Percentiles rank a stretch among this genome's conserved stretches.
phyloP scores from a whole-genome alignment of 2,329 filamentous ascomycete species.

The Neophaeococcomyces aloes region DNA sequence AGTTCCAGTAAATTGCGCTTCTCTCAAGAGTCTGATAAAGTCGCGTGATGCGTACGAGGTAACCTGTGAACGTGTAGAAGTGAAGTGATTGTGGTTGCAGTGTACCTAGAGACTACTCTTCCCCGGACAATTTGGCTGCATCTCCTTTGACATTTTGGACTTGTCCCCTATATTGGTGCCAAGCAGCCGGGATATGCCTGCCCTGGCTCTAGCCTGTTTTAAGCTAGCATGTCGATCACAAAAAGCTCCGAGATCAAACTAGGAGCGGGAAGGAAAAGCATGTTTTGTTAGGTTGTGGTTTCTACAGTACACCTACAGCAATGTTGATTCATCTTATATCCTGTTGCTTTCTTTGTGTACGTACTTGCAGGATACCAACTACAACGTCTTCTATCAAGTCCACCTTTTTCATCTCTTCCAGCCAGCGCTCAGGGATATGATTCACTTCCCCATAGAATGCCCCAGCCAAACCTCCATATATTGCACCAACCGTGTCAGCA shows the following conservation, averaged over 20 bases:
- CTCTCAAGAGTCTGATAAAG: no score
- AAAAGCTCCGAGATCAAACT: no score
- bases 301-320: no score
- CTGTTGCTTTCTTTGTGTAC: no score
- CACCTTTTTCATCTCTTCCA: constrained; percentile 18
- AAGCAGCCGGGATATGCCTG: constrained; percentile 8
- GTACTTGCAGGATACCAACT: no score
- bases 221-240: not conserved
- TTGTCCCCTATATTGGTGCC: constrained; percentile 13
- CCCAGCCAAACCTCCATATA: constrained; percentile 36
- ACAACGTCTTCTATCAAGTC: no score
- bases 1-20: not conserved
- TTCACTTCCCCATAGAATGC: constrained; percentile 30
- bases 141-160: constrained; percentile 5
- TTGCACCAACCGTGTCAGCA: constrained; percentile 36
- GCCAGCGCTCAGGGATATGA: constrained; percentile 23
- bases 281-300: no score
- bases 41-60: no score
- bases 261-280: no score
- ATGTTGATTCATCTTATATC: no score
- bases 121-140: constrained; percentile 12
- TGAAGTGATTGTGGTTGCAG: constrained; percentile 16
- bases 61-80: not conserved
- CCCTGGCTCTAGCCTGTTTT: not conserved
- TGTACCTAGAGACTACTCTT: constrained; percentile 10